Base-by-base conservation (phyloP, 164 flowering plant species). In the Aristolochia californica region DNA sequence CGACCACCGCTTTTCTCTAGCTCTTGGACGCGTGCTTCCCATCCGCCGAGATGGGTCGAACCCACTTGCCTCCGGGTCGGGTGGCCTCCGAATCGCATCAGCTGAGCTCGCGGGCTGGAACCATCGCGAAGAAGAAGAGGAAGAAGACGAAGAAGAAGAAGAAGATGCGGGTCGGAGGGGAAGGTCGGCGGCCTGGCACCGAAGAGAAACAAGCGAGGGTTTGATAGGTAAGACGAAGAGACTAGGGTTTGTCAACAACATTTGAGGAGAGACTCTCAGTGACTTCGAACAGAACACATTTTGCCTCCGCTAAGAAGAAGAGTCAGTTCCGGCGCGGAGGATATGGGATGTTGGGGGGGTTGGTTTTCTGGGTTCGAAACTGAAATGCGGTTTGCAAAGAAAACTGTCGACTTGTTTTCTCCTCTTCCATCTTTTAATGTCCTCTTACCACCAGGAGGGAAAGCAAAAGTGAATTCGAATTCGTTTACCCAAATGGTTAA, bases 1-100 rank as follows among this genome's bases (percentile, higher is more conserved):
- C n/a, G 94, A 81, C 97, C 97, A 88, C 51, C 69, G 68, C 59
- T 60, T 79, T 74, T 85, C 91, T 66, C 56, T 78, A 16, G 88
- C 87, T 70, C 75, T 86, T 20, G 68, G 73, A 57, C 79, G 24
- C 17, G 17, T 12, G 44, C 43, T 5, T 15, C 45, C 25, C 58
- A 53, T 7, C 25, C 61, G 49, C 30, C 38, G 21, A 16, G 50
- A 11, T 2, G 18, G 56, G 10, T 66, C 68, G 38, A 53, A 25
- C 21, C 44, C 61, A 24, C 65, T 43, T 50, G 23, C 59, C 13
- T 59, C 75, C 47, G 61, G 20, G 48, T 62, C 73, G 38, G 52
- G 73, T 45, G 61, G 17, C 47, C 20, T 18, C 73, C 55, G 45
- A 44, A 16, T 27, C 22, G 66, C 65, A 27, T 54, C 76, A 9